Base-by-base conservation (phyloP, 2,329 filamentous ascomycete species). In the Rosellinia necatrix region DNA sequence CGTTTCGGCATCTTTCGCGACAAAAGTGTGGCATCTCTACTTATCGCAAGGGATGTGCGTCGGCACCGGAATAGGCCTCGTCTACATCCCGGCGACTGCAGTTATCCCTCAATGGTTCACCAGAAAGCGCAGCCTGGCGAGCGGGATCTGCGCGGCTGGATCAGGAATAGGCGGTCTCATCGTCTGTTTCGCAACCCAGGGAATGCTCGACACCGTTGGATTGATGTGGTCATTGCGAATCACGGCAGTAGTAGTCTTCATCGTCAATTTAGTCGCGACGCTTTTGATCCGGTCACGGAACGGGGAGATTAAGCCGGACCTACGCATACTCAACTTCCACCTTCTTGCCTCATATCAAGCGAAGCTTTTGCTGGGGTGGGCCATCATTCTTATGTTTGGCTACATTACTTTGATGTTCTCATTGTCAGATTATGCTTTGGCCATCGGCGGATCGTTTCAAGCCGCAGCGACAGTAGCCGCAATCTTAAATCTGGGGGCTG, bases 391-490 rank as follows among this genome's bases (percentile, higher is more conserved):
- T n/a, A 54, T 49, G 51, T 49, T 54, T 29, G 51, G 51, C 3
- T 54, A 54, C n/a, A 54, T 54, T 7, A 32, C 43, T 15, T 27
- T 54, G 17, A 35, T 37, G 44, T 54, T 54, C 12, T 35, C 51
- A 6, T 24, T 54, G 15, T 30, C 51, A 3, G 51, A 54, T 24
- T 54, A 49, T 34, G 15, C 51, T 2, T 3, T 17, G 9, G 37
- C 17, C 7, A 49, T 49, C 10, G 51, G 51, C 4, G 22, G 37
- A 43, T 54, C 51, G 15, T 4, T 29, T 4, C 27, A 54, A 30
- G 44, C 49, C n/a, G 32, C 37, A 7, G 44, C 44, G n/a, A 30
- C 13, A 10, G 51, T 54, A 29, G 43, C 22, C 17, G 51, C 44
- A 29, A 17, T 54, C 7, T 22, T 49, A 3, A 54, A 54, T 19